Percentiles rank a stretch among this genome's conserved stretches.
phyloP scores from a whole-genome alignment of 2,329 filamentous ascomycete genomes.

The Fusarium anguioides region DNA sequence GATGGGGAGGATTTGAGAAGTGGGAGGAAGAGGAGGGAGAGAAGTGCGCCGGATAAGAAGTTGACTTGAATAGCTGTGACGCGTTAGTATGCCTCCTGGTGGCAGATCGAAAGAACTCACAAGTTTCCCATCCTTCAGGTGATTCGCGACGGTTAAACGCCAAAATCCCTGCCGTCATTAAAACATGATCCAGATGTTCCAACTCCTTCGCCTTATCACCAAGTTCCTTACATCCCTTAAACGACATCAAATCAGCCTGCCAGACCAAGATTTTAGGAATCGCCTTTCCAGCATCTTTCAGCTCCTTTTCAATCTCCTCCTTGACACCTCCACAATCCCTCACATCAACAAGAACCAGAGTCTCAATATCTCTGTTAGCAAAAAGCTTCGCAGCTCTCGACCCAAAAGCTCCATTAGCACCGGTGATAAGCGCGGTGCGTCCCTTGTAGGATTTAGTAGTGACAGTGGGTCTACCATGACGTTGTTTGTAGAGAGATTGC shows the following conservation, averaged over 20 bases:
- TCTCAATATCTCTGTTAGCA: conserved; percentile 49
- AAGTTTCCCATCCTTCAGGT: conserved; percentile 54
- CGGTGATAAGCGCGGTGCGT: conserved; percentile 51
- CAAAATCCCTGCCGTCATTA: conserved; percentile 53
- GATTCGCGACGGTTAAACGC: conserved; percentile 51
- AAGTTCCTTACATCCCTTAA: conserved; percentile 49
- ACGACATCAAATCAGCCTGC: conserved; percentile 53
- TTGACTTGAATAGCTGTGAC: conserved; percentile 51
- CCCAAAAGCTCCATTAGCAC: conserved; percentile 52
- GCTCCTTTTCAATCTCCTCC: conserved; percentile 49
- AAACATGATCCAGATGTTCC: conserved; percentile 49
- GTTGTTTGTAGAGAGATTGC: conserved; percentile 48
- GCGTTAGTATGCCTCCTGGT: not conserved
- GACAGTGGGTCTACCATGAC: conserved; percentile 49
- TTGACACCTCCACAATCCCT: conserved; percentile 49
- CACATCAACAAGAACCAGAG: conserved; percentile 52
- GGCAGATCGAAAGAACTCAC: conserved; percentile 32
- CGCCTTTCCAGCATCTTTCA: conserved; percentile 39
- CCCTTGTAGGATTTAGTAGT: conserved; percentile 51
- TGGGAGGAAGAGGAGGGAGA: conserved; percentile 50
- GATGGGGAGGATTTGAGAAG: conserved; percentile 48
- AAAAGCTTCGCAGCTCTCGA: conserved; percentile 52
- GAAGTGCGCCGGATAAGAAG: conserved; percentile 50
- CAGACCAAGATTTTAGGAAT: conserved; percentile 50
- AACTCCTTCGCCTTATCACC: conserved; percentile 45